phyloP scores from a whole-genome alignment of 495 filamentous ascomycete species.

The Penicillium herquei region DNA sequence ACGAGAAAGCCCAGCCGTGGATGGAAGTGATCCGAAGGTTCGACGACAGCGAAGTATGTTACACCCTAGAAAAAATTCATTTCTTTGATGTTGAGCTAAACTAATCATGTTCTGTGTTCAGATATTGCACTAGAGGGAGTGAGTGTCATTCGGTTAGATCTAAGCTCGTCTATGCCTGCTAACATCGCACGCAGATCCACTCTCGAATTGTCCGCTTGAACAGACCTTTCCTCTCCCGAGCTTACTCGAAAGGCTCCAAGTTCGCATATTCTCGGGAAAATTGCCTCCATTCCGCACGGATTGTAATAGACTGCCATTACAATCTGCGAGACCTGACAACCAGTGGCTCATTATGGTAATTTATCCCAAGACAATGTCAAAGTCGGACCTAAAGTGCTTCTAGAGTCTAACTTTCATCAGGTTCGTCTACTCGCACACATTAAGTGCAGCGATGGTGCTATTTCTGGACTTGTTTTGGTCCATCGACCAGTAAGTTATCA shows the following conservation, averaged over 20 bases:
- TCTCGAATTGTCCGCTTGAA: neutral
- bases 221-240: neutral
- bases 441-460: neutral
- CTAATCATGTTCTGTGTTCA: neutral
- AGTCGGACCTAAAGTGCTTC: neutral
- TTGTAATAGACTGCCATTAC: conserved; percentile 1
- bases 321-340: conserved; percentile 2
- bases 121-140: conserved; percentile 3
- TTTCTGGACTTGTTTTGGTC: neutral
- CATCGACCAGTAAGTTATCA: neutral
- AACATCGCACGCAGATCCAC: neutral
- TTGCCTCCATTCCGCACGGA: neutral
- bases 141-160: neutral
- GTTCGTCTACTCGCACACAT: conserved; percentile 1
- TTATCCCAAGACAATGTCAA: neutral
- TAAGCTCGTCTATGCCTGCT: neutral
- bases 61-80: neutral
- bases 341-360: neutral
- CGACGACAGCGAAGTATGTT: neutral
- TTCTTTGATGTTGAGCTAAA: neutral
- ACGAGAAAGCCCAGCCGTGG: neutral
- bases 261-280: neutral
- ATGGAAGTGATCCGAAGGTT: neutral
- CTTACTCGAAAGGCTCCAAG: neutral
- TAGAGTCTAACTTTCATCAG: neutral